These are phyloP conservation scores for Clathrospora elynae DNA, from an alignment of 2,329 filamentous ascomycete species.

Conservation along the genomic window DNA sequence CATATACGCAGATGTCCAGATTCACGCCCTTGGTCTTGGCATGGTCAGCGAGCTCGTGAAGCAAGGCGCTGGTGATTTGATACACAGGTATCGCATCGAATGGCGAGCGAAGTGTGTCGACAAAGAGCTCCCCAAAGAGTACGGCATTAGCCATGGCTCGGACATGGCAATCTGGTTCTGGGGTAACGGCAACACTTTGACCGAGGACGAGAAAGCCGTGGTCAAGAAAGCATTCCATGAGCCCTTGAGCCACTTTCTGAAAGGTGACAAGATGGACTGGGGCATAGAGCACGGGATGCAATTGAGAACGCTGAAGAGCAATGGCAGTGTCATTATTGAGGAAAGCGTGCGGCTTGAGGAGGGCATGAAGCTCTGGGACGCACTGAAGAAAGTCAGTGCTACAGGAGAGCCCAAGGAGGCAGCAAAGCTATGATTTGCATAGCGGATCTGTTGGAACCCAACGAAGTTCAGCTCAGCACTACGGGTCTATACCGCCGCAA, in stretches of 20 bases:
- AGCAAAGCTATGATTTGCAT: slow-evolving; percentile 18
- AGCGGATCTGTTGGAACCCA: no score
- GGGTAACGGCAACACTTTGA: slow-evolving; percentile 55
- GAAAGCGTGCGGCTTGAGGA: slow-evolving; percentile 55
- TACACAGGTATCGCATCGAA: slow-evolving; percentile 61
- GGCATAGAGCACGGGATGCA: slow-evolving; percentile 43
- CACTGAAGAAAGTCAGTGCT: slow-evolving; percentile 35
- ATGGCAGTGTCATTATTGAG: slow-evolving; percentile 55
- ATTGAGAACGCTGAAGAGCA: slow-evolving; percentile 52
- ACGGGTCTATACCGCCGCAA: no score
- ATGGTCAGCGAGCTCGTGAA: slow-evolving; percentile 54
- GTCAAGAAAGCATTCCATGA: slow-evolving; percentile 47
- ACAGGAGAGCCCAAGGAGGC: slow-evolving; percentile 11
- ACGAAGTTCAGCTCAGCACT: no score
- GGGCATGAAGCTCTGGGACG: slow-evolving; percentile 56
- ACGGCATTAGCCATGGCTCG: slow-evolving; percentile 61
- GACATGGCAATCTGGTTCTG: slow-evolving; percentile 63
- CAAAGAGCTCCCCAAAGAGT: slow-evolving; percentile 50
- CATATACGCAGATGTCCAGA: slow-evolving; percentile 63
- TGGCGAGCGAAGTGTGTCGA: slow-evolving; percentile 58
- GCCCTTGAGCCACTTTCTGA: slow-evolving; percentile 49
- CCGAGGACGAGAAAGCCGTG: slow-evolving; percentile 52
- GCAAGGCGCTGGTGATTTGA: slow-evolving; percentile 52
- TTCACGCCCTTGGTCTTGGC: slow-evolving; percentile 59
- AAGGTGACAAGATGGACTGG: slow-evolving; percentile 51